These are phyloP conservation scores for Chlamydomonas schloesseri DNA, from an alignment of 139 green algal genomes.

Conservation along the genomic window DNA sequence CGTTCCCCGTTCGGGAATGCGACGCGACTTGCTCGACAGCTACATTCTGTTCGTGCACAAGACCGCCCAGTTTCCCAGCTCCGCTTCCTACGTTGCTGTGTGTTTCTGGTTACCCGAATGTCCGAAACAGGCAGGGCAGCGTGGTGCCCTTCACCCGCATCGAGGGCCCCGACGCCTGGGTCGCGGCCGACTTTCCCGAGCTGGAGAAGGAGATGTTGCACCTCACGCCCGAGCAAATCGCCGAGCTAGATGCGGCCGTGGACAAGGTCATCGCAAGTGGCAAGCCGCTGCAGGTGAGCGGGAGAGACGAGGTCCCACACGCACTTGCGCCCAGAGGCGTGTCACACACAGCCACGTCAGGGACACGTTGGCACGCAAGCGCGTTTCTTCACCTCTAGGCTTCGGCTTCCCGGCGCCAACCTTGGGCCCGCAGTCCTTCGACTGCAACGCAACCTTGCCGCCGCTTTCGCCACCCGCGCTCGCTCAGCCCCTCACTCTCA, in stretches of 20 bases:
- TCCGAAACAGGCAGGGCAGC: constrained; percentile 42
- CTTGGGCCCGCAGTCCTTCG: too few relatives aligned
- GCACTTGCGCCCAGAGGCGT: too few relatives aligned
- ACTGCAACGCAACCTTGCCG: too few relatives aligned
- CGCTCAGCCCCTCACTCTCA: background rate
- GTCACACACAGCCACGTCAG: background rate
- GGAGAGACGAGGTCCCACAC: too few relatives aligned
- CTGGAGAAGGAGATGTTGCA: constrained; percentile 47
- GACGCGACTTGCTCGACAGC: too few relatives aligned
- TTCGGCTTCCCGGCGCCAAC: too few relatives aligned
- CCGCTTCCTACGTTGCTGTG: too few relatives aligned
- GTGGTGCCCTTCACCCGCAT: constrained; percentile 59
- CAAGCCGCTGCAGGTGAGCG: constrained; percentile 42
- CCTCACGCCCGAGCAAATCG: constrained; percentile 47
- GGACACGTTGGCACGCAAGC: background rate
- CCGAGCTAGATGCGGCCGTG: constrained; percentile 59
- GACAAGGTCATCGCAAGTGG: constrained; percentile 13
- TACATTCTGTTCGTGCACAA: too few relatives aligned
- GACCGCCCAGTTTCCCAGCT: too few relatives aligned
- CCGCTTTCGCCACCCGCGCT: too few relatives aligned
- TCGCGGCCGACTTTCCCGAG: constrained; percentile 37
- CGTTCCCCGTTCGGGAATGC: too few relatives aligned
- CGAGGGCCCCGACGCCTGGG: constrained; percentile 60
- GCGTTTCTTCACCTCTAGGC: background rate
- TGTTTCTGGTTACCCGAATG: too few relatives aligned